These are phyloP conservation scores for Mucor racemosus DNA, from an alignment of 371 early-diverging fungal genomes.

Conservation along the genomic window DNA sequence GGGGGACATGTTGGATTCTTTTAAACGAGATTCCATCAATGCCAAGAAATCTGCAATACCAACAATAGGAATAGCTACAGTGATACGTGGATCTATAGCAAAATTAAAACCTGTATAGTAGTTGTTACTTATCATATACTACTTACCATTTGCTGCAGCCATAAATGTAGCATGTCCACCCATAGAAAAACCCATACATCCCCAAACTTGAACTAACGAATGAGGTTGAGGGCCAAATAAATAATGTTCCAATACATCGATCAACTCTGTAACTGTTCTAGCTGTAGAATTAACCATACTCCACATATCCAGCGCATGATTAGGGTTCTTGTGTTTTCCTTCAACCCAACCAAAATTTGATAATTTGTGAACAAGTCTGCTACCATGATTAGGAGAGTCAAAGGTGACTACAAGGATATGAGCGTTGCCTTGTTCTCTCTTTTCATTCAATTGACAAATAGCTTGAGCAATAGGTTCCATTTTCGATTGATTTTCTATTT, in stretches of 20 bases:
- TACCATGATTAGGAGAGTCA: constrained; percentile 66
- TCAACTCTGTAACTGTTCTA: constrained; percentile 50
- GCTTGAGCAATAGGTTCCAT: constrained; percentile 37
- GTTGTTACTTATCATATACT: not conserved
- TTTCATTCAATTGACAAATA: constrained; percentile 32
- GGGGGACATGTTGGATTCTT: constrained; percentile 12
- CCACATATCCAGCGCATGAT: constrained; percentile 64
- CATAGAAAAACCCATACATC: constrained; percentile 57
- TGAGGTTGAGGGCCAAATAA: constrained; percentile 35
- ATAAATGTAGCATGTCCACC: constrained; percentile 64
- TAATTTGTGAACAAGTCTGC: constrained; percentile 37
- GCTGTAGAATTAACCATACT: constrained; percentile 46
- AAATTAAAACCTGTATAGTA: not conserved
- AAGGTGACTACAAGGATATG: constrained; percentile 53
- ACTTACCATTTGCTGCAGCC: constrained; percentile 51
- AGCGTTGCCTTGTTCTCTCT: not conserved
- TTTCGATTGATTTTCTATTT: constrained; percentile 30
- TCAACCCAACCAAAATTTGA: constrained; percentile 49
- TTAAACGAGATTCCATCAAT: constrained; percentile 34
- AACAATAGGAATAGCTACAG: constrained; percentile 48
- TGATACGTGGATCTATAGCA: constrained; percentile 43
- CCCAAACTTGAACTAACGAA: constrained; percentile 48
- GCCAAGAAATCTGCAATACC: constrained; percentile 42
- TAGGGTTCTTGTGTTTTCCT: constrained; percentile 38
- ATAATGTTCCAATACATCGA: constrained; percentile 56